Evolutionary conservation across 1,284 basidiomycete genomes (phyloP), one percentile per base, ranked within the genome.

Genomic region (Ustilago sp.): DNA sequence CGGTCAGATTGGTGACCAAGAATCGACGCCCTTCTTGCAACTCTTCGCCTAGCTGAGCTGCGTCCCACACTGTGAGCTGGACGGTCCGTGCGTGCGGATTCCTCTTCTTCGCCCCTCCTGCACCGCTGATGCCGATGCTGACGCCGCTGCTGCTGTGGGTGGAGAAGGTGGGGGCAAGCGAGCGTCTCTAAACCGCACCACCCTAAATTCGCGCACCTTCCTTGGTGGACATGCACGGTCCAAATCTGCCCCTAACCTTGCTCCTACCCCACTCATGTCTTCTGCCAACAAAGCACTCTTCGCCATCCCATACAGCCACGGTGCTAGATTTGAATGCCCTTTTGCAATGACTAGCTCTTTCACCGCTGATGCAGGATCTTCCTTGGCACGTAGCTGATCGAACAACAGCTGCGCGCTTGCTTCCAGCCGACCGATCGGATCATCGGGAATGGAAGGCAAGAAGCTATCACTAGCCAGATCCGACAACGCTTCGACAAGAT

Each of bases 131-230:
- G 13, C 12, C 12, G 58, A 15, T 6, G 35, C 13, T 8, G 58
- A 19, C 3, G 35, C 13, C 11, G 36, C 45, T 31, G 45, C 34
- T 12, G 52, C 19, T 12, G 58, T 39, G 8, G 50, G 17, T 5
- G 59, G 39, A 5, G 55, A 50, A 6, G 66, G 65, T 4, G 70
- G 69, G 0, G 69, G 60, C 0, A 71, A 61, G 8, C 72, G 68
- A 7, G 92, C 91, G 83, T 98, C 96, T 70, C 90, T 88, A 23
- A 93, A 89, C 13, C 92, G 88, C 8, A 95, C 86, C 4, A 97
- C 90, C 28, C 94, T 89, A 86, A 98, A 97, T 66, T 89, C 90
- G 50, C 92, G 90, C 13, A 94, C 92, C 28, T 92, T 88, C 12
- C 95, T 90, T 1, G 91, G 90, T 2, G 95, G 94, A 81, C 92